phyloP scores from a whole-genome alignment of 257 asterid species.

The Rhazya stricta region DNA sequence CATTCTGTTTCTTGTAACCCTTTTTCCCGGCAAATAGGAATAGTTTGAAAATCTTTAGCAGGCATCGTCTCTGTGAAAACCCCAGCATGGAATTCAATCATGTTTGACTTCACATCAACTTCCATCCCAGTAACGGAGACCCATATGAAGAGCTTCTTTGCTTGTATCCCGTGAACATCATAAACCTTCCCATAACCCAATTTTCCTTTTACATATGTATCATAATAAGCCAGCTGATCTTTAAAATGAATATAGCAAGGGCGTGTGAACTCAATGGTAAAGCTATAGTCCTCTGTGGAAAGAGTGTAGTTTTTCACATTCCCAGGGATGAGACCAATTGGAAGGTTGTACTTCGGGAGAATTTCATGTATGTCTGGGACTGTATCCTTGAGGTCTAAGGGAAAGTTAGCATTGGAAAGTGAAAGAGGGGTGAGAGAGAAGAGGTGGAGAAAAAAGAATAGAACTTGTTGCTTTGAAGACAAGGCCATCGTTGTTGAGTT shows the following conservation, averaged over 20 bases:
- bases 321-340: constrained; percentile 31
- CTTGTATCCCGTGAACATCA: constrained; percentile 67
- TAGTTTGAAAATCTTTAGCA: constrained; percentile 39
- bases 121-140: constrained; percentile 56
- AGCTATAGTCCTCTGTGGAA: constrained; percentile 18
- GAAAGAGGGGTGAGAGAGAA: constrained; percentile 25
- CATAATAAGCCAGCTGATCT: constrained; percentile 54
- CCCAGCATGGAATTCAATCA: constrained; percentile 61
- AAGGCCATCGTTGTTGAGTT: constrained; percentile 24
- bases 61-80: constrained; percentile 48
- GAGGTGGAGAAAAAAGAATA: constrained; percentile 27
- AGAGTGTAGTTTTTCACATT: constrained; percentile 20
- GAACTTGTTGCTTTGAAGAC: constrained; percentile 14
- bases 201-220: constrained; percentile 47
- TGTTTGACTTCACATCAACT: constrained; percentile 32
- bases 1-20: constrained; percentile 24
- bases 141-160: constrained; percentile 60
- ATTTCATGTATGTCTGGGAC: constrained; percentile 29
- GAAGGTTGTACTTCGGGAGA: constrained; percentile 27
- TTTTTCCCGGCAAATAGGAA: constrained; percentile 43
- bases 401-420: constrained; percentile 34
- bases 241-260: constrained; percentile 57
- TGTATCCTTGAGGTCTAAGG: constrained; percentile 21
- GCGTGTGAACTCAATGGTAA: constrained; percentile 29
- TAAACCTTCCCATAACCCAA: constrained; percentile 47